These are phyloP conservation scores for Naumovozyma castellii DNA, from an alignment of 805 yeast species.

Conservation along the genomic window DNA sequence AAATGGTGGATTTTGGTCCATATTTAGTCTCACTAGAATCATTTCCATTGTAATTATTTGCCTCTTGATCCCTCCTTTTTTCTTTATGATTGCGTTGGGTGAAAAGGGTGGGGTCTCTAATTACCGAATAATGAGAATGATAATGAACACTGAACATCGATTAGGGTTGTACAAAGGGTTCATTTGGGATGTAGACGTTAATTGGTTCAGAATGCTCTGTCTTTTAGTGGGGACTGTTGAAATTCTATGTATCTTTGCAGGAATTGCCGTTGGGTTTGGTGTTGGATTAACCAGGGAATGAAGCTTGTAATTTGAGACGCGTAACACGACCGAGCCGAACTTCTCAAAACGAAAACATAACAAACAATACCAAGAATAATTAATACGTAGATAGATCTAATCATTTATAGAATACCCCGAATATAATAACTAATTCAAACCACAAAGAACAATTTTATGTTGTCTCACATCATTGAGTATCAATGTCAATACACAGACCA, in stretches of 20 bases:
- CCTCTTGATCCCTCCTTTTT: conserved; percentile 20
- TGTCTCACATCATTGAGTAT: conserved; percentile 19
- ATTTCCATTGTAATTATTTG: conserved; percentile 11
- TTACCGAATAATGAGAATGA: conserved; percentile 19
- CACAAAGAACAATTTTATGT: conserved; percentile 5
- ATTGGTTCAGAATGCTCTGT: conserved; percentile 25
- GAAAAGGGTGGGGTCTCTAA: conserved; percentile 13
- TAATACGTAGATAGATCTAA: not conserved
- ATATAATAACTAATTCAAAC: not conserved
- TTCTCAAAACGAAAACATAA: not conserved
- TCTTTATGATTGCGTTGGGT: conserved; percentile 20
- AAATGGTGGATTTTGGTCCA: conserved; percentile 6
- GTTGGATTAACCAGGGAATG: conserved; percentile 29
- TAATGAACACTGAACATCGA: conserved; percentile 20
- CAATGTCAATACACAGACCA: conserved; percentile 28
- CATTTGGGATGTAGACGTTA: conserved; percentile 24
- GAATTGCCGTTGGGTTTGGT: conserved; percentile 40
- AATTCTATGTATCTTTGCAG: conserved; percentile 28
- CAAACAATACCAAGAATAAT: not conserved
- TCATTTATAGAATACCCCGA: not conserved
- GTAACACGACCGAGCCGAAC: not conserved
- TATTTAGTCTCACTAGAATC: conserved; percentile 17
- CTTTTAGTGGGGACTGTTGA: conserved; percentile 27
- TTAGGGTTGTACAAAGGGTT: conserved; percentile 22
- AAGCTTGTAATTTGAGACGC: not conserved